A percentile compares a stretch with the other conserved stretches of the same genome.
Conservation (phyloP, 768 basidiomycete species). For the Boletus sp. region DNA sequence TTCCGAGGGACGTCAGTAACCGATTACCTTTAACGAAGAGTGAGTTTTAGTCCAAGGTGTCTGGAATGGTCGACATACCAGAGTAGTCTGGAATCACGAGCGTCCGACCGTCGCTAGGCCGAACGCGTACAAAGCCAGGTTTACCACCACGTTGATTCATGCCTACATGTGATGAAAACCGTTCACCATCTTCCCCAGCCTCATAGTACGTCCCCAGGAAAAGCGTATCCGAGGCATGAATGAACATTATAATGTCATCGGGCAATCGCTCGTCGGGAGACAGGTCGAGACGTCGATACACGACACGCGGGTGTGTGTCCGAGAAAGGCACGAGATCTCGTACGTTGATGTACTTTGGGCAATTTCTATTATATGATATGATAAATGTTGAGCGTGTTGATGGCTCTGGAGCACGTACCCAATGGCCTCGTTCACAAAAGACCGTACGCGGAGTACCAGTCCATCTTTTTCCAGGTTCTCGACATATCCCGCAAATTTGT, state of each 20-base stretch:
- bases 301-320: conserved; percentile 39
- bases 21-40: conserved; percentile 47
- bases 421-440: conserved; percentile 51
- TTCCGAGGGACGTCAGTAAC: conserved; percentile 60
- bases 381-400: not conserved
- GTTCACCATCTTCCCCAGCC: conserved; percentile 35
- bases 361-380: conserved; percentile 43
- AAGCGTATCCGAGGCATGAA: conserved; percentile 50
- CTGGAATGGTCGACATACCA: conserved; percentile 30
- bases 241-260: conserved; percentile 46
- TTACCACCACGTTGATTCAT: conserved; percentile 67
- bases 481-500: conserved; percentile 60
- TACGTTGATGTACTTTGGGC: conserved; percentile 67
- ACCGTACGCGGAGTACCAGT: conserved; percentile 35
- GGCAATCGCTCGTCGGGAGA: conserved; percentile 43
- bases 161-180: conserved; percentile 57
- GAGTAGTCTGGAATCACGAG: conserved; percentile 63
- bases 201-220: conserved; percentile 57
- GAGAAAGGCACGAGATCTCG: conserved; percentile 49
- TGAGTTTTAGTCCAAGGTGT: not conserved
- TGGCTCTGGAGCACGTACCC: conserved; percentile 42
- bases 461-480: conserved; percentile 32
- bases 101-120: conserved; percentile 51
- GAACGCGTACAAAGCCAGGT: conserved; percentile 58
- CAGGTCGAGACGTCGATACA: conserved; percentile 35